Evolutionary conservation across 495 filamentous ascomycete genomes (phyloP).

Genomic region (Aspergillus nanangensis): DNA sequence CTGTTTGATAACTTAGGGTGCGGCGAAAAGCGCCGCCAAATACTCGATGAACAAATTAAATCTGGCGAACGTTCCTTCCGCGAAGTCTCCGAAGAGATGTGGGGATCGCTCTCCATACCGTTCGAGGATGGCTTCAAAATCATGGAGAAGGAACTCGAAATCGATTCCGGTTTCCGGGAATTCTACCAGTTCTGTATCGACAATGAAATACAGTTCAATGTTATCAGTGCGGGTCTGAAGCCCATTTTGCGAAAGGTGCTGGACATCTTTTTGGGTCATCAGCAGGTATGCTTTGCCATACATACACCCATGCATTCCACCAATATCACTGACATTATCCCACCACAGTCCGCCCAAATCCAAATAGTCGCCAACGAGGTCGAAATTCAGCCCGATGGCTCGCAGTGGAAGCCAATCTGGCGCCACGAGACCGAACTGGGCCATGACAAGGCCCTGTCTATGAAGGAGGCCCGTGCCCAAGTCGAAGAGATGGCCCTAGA

Average conservation of each 20-base stretch:
- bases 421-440: slow-evolving; percentile 62
- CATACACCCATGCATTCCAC: no score
- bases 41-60: slow-evolving; percentile 65
- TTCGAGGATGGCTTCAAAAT: slow-evolving; percentile 72
- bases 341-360: slow-evolving; percentile 47
- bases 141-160: slow-evolving; percentile 59
- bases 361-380: slow-evolving; percentile 72
- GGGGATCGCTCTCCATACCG: slow-evolving; percentile 62
- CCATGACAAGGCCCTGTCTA: slow-evolving; percentile 66
- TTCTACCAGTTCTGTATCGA: slow-evolving; percentile 65
- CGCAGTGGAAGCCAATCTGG: slow-evolving; percentile 67
- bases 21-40: slow-evolving; percentile 48
- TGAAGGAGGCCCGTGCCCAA: slow-evolving; percentile 53
- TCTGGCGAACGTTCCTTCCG: slow-evolving; percentile 64
- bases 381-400: slow-evolving; percentile 52
- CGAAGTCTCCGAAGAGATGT: slow-evolving; percentile 76
- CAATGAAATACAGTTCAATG: slow-evolving; percentile 66
- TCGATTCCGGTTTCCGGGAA: slow-evolving; percentile 60
- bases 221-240: slow-evolving; percentile 69
- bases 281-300: slow-evolving; percentile 47
- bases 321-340: no score
- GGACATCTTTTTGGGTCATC: slow-evolving; percentile 60
- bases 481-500: slow-evolving; percentile 52
- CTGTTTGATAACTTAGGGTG: slow-evolving; percentile 67
- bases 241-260: slow-evolving; percentile 59